Conservation (phyloP, 75 land plant genomes). For the Selaginella tamariscina region DNA sequence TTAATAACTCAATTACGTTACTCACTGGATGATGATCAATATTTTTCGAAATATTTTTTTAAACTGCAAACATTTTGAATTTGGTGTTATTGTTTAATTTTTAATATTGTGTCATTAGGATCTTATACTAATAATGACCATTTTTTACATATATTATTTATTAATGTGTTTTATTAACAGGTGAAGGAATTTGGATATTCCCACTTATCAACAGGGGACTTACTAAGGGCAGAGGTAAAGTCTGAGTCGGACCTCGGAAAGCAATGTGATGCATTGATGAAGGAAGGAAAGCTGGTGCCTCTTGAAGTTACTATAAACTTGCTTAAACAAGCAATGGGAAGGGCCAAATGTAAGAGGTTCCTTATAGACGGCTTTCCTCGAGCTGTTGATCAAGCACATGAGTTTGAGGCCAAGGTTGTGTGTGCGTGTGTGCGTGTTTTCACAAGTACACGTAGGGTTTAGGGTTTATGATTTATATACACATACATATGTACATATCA, state of each 20-base stretch:
- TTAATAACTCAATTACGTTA: too few relatives aligned
- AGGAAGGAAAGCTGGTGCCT: slow-evolving; percentile 27
- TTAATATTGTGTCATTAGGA: neutral
- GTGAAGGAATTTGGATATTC: slow-evolving; percentile 25
- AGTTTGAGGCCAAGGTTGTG: slow-evolving; percentile 5
- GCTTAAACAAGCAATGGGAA: slow-evolving; percentile 22
- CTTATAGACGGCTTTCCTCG: slow-evolving; percentile 12
- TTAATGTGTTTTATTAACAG: slow-evolving; percentile 1
- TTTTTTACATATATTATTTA: neutral
- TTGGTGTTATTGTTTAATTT: neutral
- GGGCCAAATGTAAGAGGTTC: neutral
- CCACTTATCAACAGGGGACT: slow-evolving; percentile 31
- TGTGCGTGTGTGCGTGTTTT: too few relatives aligned
- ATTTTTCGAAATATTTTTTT: neutral
- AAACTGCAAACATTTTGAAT: neutral
- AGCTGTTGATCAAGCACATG: slow-evolving; percentile 10
- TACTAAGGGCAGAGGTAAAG: slow-evolving; percentile 29
- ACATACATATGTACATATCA: too few relatives aligned
- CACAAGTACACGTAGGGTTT: too few relatives aligned
- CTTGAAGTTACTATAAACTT: slow-evolving; percentile 18
- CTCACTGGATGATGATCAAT: too few relatives aligned
- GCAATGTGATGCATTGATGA: slow-evolving; percentile 21
- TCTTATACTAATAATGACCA: neutral
- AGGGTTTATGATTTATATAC: too few relatives aligned
- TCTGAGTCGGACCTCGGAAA: slow-evolving; percentile 20